phyloP scores from a whole-genome alignment of 176 grass and related monocot genomes.

The Avena eriantha region DNA sequence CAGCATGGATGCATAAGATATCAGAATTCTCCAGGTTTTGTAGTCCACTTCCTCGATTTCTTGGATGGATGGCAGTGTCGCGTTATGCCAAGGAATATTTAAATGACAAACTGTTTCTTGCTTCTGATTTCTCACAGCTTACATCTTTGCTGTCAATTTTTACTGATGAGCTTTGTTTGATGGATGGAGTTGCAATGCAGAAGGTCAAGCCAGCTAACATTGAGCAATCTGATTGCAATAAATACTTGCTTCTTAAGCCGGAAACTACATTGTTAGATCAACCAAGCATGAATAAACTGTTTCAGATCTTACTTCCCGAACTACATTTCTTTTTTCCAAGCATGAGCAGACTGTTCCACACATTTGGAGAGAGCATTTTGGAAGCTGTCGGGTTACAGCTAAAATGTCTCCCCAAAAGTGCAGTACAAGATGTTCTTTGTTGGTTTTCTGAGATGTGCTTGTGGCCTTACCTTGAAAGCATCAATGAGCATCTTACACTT shows the following conservation, averaged over 20 bases:
- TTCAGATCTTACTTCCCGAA: slow-evolving; percentile 71
- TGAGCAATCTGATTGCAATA: slow-evolving; percentile 48
- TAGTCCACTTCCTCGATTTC: slow-evolving; percentile 74
- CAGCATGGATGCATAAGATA: slow-evolving; percentile 91
- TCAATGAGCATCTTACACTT: slow-evolving; percentile 61
- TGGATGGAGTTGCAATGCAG: slow-evolving; percentile 57
- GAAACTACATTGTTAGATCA: slow-evolving; percentile 42
- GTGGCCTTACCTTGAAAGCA: slow-evolving; percentile 82
- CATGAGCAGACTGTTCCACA: slow-evolving; percentile 68
- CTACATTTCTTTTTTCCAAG: slow-evolving; percentile 88
- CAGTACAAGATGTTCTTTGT: slow-evolving; percentile 84
- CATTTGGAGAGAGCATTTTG: slow-evolving; percentile 86
- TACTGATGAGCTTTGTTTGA: slow-evolving; percentile 75
- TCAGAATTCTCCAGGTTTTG: slow-evolving; percentile 61
- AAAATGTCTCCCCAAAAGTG: slow-evolving; percentile 74
- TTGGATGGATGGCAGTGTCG: slow-evolving; percentile 93
- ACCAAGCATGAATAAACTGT: slow-evolving; percentile 45
- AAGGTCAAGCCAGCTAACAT: slow-evolving; percentile 51
- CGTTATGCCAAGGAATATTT: slow-evolving; percentile 86
- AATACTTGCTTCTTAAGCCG: slow-evolving; percentile 51
- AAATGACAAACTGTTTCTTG: slow-evolving; percentile 74
- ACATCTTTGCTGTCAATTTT: slow-evolving; percentile 86
- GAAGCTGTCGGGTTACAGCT: slow-evolving; percentile 87
- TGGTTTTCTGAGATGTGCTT: slow-evolving; percentile 98
- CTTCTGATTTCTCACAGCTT: slow-evolving; percentile 94